Conservation (phyloP, 2,329 filamentous ascomycete species). For the Madurella fahalii region DNA sequence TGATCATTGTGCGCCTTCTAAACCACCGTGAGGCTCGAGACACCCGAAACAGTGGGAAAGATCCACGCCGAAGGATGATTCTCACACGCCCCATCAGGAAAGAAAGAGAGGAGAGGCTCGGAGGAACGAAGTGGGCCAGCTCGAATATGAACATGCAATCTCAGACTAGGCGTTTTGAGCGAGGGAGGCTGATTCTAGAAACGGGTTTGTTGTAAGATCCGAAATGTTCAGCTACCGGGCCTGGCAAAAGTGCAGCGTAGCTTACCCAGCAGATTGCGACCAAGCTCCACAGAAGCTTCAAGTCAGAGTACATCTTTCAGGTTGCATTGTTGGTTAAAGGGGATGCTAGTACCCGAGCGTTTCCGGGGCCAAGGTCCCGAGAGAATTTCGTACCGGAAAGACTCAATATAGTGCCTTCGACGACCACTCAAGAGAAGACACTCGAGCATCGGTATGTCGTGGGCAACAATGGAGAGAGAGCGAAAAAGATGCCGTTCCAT, state of each 20-base stretch:
- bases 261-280: background rate
- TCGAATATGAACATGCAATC: too few species aligned
- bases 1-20: background rate
- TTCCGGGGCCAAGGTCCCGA: too few species aligned
- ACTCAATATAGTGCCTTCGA: background rate
- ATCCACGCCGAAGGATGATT: background rate
- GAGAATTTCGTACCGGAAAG: background rate
- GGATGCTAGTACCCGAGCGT: background rate
- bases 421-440: background rate
- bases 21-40: background rate
- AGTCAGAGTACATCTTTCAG: background rate
- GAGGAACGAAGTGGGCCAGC: too few species aligned
- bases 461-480: background rate
- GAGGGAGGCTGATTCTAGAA: too few species aligned
- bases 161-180: too few species aligned
- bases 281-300: background rate
- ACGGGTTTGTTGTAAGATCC: too few species aligned
- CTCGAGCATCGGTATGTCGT: background rate
- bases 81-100: too few species aligned
- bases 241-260: background rate
- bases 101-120: too few species aligned
- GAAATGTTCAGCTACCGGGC: too few species aligned
- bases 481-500: background rate
- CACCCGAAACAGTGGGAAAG: background rate
- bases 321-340: background rate